Percentiles rank a stretch among this genome's conserved stretches.
Evolutionary conservation across 1,139 yeast species (phyloP).

Genomic region (Blastobotrys indianensis): DNA sequence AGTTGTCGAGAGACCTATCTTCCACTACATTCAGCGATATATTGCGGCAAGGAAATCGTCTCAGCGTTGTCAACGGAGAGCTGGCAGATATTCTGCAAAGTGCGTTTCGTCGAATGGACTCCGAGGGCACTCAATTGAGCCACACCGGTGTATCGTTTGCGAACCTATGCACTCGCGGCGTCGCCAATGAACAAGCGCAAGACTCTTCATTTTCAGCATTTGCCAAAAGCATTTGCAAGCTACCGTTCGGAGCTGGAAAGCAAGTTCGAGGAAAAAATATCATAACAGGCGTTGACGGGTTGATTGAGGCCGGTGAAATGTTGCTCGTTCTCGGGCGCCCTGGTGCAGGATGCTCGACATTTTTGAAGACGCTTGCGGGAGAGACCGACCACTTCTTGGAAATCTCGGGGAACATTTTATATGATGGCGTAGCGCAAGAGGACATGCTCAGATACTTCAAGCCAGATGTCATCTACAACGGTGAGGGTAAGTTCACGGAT

Average conservation of each 20-base stretch:
- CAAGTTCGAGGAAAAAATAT: slow-evolving; percentile 2
- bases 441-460: slow-evolving; percentile 45
- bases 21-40: slow-evolving; percentile 33
- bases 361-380: slow-evolving; percentile 50
- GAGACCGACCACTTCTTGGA: slow-evolving; percentile 38
- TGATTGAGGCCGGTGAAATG: slow-evolving; percentile 44
- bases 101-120: slow-evolving; percentile 21
- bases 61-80: slow-evolving; percentile 35
- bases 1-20: slow-evolving; percentile 38
- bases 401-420: slow-evolving; percentile 39
- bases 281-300: slow-evolving; percentile 14
- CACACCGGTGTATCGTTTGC: slow-evolving; percentile 46
- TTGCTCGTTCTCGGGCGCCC: slow-evolving; percentile 56
- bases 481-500: slow-evolving; percentile 35
- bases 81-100: slow-evolving; percentile 31
- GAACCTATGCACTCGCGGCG: slow-evolving; percentile 43
- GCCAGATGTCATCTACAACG: slow-evolving; percentile 50
- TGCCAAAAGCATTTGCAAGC: slow-evolving; percentile 12
- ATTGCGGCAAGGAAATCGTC: slow-evolving; percentile 36
- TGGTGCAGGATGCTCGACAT: slow-evolving; percentile 58
- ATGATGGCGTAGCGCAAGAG: slow-evolving; percentile 44
- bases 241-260: slow-evolving; percentile 24
- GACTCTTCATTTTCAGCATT: slow-evolving; percentile 32
- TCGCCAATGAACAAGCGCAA: slow-evolving; percentile 48
- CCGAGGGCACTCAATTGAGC: slow-evolving; percentile 43